Conservation (phyloP, 2,329 filamentous ascomycete genomes). For the Hypoxylon sp. region DNA sequence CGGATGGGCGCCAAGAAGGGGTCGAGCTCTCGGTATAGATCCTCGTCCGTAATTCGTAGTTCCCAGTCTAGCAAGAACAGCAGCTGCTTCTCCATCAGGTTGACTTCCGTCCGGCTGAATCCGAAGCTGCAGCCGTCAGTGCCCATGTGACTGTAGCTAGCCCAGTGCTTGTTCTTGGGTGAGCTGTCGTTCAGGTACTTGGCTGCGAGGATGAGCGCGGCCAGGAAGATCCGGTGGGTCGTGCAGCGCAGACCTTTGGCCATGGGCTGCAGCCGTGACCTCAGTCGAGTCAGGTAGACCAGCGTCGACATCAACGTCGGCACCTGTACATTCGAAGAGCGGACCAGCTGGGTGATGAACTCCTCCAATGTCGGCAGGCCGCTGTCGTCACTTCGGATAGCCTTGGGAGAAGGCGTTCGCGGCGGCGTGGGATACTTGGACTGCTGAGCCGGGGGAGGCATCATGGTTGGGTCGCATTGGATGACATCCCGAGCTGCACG, state of each 20-base stretch:
- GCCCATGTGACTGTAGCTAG: constrained; percentile 84
- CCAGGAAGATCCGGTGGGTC: constrained; percentile 96
- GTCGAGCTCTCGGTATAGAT: constrained; percentile 87
- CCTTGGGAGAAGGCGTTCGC: constrained; percentile 55
- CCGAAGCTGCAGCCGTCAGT: constrained; percentile 74
- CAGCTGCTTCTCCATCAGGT: constrained; percentile 99
- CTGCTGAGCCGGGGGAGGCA: constrained; percentile 54
- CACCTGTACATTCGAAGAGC: constrained; percentile 94
- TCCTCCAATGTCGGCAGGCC: constrained; percentile 81
- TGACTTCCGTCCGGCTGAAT: constrained; percentile 94
- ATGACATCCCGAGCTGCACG: constrained; percentile 79
- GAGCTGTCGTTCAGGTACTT: constrained; percentile 99
- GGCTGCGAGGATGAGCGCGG: constrained; percentile 82
- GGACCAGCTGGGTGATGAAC: constrained; percentile 91
- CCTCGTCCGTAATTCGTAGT: constrained; percentile 81
- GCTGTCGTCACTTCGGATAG: constrained; percentile 56
- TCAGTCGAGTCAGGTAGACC: constrained; percentile 88
- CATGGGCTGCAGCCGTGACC: constrained; percentile 85
- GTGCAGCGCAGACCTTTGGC: constrained; percentile 97
- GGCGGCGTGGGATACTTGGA: constrained; percentile 59
- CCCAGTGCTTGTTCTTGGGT: constrained; percentile 99
- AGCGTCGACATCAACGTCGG: constrained; percentile 96
- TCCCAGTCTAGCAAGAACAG: constrained; percentile 96
- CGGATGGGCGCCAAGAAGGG: constrained; percentile 89
- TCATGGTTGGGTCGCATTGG: constrained; percentile 72